Conservation (phyloP, 2,329 filamentous ascomycete genomes). For the Apiospora pterosperma region DNA sequence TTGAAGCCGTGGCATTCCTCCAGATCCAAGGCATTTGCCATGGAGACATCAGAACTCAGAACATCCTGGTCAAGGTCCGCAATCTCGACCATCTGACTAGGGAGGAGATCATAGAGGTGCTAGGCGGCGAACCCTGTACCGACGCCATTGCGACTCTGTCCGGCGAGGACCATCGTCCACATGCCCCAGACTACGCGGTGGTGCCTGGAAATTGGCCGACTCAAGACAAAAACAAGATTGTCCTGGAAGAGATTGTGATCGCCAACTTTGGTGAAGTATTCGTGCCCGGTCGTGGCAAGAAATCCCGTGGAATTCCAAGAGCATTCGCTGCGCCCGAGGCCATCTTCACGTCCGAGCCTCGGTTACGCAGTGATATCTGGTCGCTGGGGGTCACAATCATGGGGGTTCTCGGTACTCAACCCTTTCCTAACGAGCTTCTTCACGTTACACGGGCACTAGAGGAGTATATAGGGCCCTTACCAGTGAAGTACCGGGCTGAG, state of each 20-base stretch:
- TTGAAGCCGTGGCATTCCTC: not conserved
- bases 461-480: not conserved
- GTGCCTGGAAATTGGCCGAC: not conserved
- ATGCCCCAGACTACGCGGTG: not conserved
- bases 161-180: not conserved
- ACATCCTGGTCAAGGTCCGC: constrained; percentile 3
- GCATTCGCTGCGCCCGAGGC: not conserved
- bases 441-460: not conserved
- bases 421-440: not conserved
- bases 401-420: not conserved
- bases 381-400: not conserved
- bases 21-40: constrained; percentile 3
- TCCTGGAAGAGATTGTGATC: not conserved
- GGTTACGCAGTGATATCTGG: not conserved
- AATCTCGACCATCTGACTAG: constrained; percentile 1
- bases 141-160: not conserved
- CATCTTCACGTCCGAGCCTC: not conserved
- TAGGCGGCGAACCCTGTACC: not conserved
- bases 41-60: not conserved
- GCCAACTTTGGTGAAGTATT: not conserved
- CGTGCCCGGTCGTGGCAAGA: not conserved
- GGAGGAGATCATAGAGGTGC: not conserved
- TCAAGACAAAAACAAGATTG: not conserved
- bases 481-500: not conserved
- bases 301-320: not conserved